phyloP scores from a whole-genome alignment of 306 rosid species.

The Fragaria ananassa region DNA sequence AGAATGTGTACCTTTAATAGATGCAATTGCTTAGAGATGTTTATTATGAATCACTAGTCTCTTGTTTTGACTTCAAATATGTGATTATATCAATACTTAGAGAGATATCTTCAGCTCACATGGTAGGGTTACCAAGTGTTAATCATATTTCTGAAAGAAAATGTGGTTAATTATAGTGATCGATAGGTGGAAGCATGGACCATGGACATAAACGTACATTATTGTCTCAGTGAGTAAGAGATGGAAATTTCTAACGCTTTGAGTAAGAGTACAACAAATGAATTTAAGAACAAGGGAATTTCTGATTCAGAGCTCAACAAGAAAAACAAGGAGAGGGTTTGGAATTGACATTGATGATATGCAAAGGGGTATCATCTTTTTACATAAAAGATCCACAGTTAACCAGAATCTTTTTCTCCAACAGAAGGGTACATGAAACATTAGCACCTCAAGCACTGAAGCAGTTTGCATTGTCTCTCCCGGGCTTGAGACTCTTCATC shows the following conservation, averaged over 20 bases:
- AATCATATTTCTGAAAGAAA: conserved; percentile 2
- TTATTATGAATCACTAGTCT: conserved; percentile 28
- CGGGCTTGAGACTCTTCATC: not conserved
- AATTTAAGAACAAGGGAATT: not conserved
- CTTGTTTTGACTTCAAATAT: conserved; percentile 40
- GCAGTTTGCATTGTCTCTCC: not conserved
- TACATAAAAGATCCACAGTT: not conserved
- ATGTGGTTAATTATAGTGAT: not conserved
- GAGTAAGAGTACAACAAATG: not conserved
- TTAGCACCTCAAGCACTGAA: not conserved
- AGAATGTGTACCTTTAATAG: not conserved
- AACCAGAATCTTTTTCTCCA: too few species aligned
- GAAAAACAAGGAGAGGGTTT: not conserved
- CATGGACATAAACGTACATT: not conserved
- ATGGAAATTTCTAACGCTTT: not conserved
- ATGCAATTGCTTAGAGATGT: conserved; percentile 22
- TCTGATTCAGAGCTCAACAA: not conserved
- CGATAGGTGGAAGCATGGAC: not conserved
- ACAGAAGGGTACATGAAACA: too few species aligned
- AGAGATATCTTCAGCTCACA: conserved; percentile 14
- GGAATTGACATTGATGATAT: not conserved
- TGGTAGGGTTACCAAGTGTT: conserved; percentile 26
- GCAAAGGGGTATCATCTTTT: not conserved
- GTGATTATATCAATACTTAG: conserved; percentile 14
- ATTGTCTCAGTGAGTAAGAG: not conserved